Evolutionary conservation across 2,329 filamentous ascomycete genomes (phyloP).

Genomic region (Xylaria sp.): DNA sequence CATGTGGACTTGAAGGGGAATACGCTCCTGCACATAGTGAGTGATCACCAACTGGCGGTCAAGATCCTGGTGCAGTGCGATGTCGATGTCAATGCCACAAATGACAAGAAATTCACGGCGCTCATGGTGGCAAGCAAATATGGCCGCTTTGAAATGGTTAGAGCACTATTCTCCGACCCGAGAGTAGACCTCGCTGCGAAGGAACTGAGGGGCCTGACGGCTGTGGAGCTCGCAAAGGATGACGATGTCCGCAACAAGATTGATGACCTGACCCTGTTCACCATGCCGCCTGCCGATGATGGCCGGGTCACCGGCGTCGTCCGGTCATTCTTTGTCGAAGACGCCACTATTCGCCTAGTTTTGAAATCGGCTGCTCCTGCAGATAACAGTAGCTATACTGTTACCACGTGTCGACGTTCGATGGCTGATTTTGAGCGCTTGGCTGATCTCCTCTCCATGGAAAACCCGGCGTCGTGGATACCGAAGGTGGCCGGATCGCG

Average conservation of each 20-base stretch:
- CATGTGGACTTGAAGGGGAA: slow-evolving; percentile 94
- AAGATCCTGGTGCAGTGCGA: slow-evolving; percentile 83
- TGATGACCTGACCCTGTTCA: slow-evolving; percentile 87
- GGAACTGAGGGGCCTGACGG: slow-evolving; percentile 86
- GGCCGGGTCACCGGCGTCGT: slow-evolving; percentile 90
- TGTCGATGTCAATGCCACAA: slow-evolving; percentile 92
- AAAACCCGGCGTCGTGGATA: slow-evolving; percentile 95
- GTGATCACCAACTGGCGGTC: slow-evolving; percentile 75
- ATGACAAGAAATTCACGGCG: slow-evolving; percentile 92
- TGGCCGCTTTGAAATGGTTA: slow-evolving; percentile 89
- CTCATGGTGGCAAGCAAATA: slow-evolving; percentile 99
- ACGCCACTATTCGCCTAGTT: slow-evolving; percentile 88
- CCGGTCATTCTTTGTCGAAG: slow-evolving; percentile 94
- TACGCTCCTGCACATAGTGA: slow-evolving; percentile 92
- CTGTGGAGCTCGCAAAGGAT: slow-evolving; percentile 95
- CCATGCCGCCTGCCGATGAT: slow-evolving; percentile 70
- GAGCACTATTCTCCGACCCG: slow-evolving; percentile 82
- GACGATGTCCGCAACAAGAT: slow-evolving; percentile 97
- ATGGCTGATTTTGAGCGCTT: slow-evolving; percentile 90
- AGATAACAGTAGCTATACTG: slow-evolving; percentile 80
- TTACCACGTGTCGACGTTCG: slow-evolving; percentile 90
- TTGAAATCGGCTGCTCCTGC: slow-evolving; percentile 91
- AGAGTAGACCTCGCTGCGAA: slow-evolving; percentile 83
- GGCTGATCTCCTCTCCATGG: slow-evolving; percentile 77
- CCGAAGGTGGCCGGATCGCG: slow-evolving; percentile 76